Conservation (phyloP, 257 asterid species). For the Schizonepeta tenuifolia region DNA sequence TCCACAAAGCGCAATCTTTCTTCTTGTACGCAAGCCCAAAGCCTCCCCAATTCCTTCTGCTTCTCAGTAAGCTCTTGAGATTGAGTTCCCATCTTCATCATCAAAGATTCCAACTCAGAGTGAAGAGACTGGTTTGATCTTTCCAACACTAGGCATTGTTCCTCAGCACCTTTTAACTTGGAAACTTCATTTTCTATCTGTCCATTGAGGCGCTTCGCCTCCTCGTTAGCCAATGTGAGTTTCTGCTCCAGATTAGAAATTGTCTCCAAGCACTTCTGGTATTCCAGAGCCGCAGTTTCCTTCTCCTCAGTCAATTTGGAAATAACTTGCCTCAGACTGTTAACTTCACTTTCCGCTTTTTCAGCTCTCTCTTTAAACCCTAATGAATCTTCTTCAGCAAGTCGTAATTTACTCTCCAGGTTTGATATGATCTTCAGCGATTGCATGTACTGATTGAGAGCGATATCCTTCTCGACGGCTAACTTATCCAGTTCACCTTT, state of each 20-base stretch:
- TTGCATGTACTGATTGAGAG: conserved; percentile 72
- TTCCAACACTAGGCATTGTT: conserved; percentile 66
- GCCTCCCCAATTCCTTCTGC: conserved; percentile 80
- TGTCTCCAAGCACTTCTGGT: conserved; percentile 65
- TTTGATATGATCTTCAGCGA: conserved; percentile 73
- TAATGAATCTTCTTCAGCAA: conserved; percentile 65
- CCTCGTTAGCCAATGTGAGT: conserved; percentile 63
- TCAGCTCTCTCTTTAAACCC: conserved; percentile 71
- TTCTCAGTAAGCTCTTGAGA: conserved; percentile 87
- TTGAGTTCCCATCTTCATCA: conserved; percentile 73
- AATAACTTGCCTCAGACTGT: conserved; percentile 60
- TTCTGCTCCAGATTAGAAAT: conserved; percentile 65
- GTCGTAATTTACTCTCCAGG: conserved; percentile 71
- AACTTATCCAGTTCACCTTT: conserved; percentile 56
- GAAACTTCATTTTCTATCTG: conserved; percentile 67
- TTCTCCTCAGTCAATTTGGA: conserved; percentile 68
- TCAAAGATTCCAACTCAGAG: conserved; percentile 76
- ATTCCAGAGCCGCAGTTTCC: conserved; percentile 64
- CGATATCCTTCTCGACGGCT: conserved; percentile 69
- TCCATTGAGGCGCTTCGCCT: conserved; percentile 59
- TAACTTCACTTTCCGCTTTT: conserved; percentile 76
- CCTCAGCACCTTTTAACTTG: conserved; percentile 80
- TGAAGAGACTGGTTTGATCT: conserved; percentile 77
- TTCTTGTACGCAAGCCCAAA: conserved; percentile 90
- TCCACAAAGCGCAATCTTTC: conserved; percentile 88